Conservation (phyloP, 306 rosid species). For the Mucuna pruriens region DNA sequence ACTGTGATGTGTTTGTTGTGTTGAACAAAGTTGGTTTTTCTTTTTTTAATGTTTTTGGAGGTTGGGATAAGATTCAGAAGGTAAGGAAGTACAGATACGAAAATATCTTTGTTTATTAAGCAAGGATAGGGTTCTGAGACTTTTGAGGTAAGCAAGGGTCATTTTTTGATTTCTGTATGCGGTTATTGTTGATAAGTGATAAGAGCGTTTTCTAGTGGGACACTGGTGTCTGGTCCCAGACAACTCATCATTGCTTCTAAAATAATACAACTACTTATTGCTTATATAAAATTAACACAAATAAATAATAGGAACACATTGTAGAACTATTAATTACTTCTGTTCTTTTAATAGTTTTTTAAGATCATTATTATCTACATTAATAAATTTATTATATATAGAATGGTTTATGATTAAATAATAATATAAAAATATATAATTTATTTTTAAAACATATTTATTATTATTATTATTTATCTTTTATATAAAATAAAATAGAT, state of each 20-base stretch:
- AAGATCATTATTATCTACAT: too few species aligned
- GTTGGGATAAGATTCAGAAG: background rate
- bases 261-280: background rate
- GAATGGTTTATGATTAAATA: too few species aligned
- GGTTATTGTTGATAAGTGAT: conserved; percentile 46
- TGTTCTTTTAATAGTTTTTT: too few species aligned
- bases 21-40: background rate
- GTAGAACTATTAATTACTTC: too few species aligned
- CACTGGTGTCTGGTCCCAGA: conserved; percentile 24
- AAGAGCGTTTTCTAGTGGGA: conserved; percentile 45
- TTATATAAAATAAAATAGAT: too few species aligned
- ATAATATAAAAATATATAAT: too few species aligned
- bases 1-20: background rate
- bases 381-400: too few species aligned
- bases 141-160: conserved; percentile 31
- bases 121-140: conserved; percentile 42
- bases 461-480: too few species aligned
- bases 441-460: too few species aligned
- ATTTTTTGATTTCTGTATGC: conserved; percentile 37
- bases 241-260: background rate
- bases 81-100: background rate
- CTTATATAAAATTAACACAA: background rate
- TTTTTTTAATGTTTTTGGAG: background rate
- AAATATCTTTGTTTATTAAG: conserved; percentile 21
- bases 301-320: too few species aligned